A percentile compares a stretch with the other conserved stretches of the same genome.
These are phyloP conservation scores for Colletotrichum sp. DNA, from an alignment of 2,329 filamentous ascomycete genomes.

Conservation along the genomic window DNA sequence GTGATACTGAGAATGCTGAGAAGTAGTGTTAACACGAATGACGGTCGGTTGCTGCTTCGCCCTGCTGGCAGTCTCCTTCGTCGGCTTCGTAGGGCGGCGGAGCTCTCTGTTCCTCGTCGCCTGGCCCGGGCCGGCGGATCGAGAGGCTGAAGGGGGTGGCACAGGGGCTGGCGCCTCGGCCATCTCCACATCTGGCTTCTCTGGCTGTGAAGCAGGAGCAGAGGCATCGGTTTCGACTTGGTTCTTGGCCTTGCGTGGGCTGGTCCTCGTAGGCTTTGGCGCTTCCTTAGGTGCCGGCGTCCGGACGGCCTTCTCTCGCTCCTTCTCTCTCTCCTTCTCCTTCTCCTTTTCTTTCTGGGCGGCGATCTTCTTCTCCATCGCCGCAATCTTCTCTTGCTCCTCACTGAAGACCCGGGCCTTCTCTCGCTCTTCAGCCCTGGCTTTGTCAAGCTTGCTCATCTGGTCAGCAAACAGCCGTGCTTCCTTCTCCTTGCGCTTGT, in stretches of 20 bases:
- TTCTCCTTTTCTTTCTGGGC: constrained; percentile 59
- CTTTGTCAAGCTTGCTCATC: constrained; percentile 68
- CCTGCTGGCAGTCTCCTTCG: constrained; percentile 63
- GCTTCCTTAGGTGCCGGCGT: constrained; percentile 42
- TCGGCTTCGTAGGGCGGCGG: constrained; percentile 66
- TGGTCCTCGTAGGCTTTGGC: constrained; percentile 51
- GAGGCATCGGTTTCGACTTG: constrained; percentile 35
- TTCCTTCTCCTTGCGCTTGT: constrained; percentile 71
- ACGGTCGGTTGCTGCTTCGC: constrained; percentile 72
- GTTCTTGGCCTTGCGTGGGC: constrained; percentile 54
- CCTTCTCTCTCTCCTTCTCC: constrained; percentile 8
- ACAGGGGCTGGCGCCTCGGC: constrained; percentile 57
- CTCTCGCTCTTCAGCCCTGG: constrained; percentile 72
- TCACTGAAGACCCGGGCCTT: constrained; percentile 66
- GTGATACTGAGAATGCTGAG: constrained; percentile 64
- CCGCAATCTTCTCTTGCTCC: constrained; percentile 59
- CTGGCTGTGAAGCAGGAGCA: constrained; percentile 25
- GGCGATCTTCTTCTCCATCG: constrained; percentile 57
- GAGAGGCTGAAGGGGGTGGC: constrained; percentile 65
- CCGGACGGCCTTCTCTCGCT: constrained; percentile 19
- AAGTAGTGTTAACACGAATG: constrained; percentile 73
- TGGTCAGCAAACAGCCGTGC: constrained; percentile 65
- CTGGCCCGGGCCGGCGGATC: constrained; percentile 53
- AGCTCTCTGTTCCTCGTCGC: constrained; percentile 55
- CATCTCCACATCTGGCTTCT: constrained; percentile 59